These are phyloP conservation scores for Capsella bursapastoris DNA, from an alignment of 345 rosid genomes.

Conservation along the genomic window DNA sequence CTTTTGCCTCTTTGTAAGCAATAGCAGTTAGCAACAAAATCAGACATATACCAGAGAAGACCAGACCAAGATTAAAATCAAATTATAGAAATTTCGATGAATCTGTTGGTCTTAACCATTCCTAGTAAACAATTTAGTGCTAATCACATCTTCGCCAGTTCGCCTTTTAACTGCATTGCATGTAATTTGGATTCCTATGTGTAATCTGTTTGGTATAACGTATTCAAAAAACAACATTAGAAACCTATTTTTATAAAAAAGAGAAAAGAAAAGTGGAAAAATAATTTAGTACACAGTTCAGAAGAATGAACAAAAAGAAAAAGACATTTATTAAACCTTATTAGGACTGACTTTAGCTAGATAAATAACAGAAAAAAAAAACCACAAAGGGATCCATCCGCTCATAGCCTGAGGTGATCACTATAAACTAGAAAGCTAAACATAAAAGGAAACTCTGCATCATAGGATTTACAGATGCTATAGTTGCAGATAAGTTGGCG, in stretches of 20 bases:
- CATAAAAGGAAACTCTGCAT: conserved; percentile 32
- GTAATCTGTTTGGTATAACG: not conserved
- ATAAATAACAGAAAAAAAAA: not conserved
- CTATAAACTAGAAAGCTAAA: conserved; percentile 43
- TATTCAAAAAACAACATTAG: not conserved
- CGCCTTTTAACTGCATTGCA: not conserved
- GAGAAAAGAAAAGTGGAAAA: not conserved
- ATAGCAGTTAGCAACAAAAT: not conserved
- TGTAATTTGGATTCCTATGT: not conserved
- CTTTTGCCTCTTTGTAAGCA: too few species aligned
- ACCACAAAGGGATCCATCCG: conserved; percentile 21
- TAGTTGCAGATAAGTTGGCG: conserved; percentile 3
- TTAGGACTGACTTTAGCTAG: not conserved
- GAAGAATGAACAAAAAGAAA: conserved; percentile 4
- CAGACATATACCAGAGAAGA: not conserved
- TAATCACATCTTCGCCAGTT: not conserved
- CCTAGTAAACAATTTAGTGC: not conserved
- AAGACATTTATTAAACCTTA: conserved; percentile 9
- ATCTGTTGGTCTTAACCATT: not conserved
- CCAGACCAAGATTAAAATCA: not conserved
- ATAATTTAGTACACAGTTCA: too few species aligned
- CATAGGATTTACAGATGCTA: conserved; percentile 36
- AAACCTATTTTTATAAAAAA: too few species aligned
- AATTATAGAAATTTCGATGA: too few species aligned
- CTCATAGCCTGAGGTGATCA: conserved; percentile 38